Percentiles rank a stretch among this genome's conserved stretches.
Conservation (phyloP, 345 rosid genomes). For the Limnanthes douglasii region DNA sequence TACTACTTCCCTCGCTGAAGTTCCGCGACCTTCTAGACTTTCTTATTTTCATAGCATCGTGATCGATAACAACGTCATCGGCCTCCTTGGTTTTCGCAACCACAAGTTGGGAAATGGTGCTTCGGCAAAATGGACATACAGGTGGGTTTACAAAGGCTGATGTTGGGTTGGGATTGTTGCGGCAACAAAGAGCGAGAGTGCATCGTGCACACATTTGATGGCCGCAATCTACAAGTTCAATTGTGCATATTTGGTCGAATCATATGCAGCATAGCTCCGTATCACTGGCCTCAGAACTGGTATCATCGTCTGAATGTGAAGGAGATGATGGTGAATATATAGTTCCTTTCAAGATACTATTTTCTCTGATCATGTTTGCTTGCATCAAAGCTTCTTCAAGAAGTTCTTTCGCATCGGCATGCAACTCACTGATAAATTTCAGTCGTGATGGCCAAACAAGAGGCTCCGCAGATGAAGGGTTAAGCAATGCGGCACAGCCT, state of each 20-base stretch:
- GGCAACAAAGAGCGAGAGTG: slow-evolving; percentile 88
- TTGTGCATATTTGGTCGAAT: slow-evolving; percentile 90
- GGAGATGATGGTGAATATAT: slow-evolving; percentile 48
- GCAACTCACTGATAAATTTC: slow-evolving; percentile 88
- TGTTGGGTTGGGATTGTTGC: slow-evolving; percentile 93
- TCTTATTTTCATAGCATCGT: slow-evolving; percentile 39
- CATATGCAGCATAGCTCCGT: slow-evolving; percentile 87
- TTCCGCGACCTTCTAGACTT: slow-evolving; percentile 49
- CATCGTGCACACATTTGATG: slow-evolving; percentile 99
- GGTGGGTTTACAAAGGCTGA: slow-evolving; percentile 50
- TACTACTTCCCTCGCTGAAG: slow-evolving; percentile 83
- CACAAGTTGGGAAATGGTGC: slow-evolving; percentile 47
- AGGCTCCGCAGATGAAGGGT: slow-evolving; percentile 91
- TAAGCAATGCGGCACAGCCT: slow-evolving; percentile 74
- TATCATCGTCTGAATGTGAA: slow-evolving; percentile 65
- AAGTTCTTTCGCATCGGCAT: slow-evolving; percentile 67
- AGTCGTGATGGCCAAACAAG: slow-evolving; percentile 98
- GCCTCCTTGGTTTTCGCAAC: slow-evolving; percentile 39
- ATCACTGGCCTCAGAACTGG: slow-evolving; percentile 73
- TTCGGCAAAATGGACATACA: slow-evolving; percentile 94
- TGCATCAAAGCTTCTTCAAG: slow-evolving; percentile 80
- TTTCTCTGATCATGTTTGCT: slow-evolving; percentile 79
- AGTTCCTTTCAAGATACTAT: slow-evolving; percentile 61
- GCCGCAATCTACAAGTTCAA: slow-evolving; percentile 81
- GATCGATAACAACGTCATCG: too few species aligned